Base-by-base conservation (phyloP, 768 basidiomycete species). In the Suillus subaureus region DNA sequence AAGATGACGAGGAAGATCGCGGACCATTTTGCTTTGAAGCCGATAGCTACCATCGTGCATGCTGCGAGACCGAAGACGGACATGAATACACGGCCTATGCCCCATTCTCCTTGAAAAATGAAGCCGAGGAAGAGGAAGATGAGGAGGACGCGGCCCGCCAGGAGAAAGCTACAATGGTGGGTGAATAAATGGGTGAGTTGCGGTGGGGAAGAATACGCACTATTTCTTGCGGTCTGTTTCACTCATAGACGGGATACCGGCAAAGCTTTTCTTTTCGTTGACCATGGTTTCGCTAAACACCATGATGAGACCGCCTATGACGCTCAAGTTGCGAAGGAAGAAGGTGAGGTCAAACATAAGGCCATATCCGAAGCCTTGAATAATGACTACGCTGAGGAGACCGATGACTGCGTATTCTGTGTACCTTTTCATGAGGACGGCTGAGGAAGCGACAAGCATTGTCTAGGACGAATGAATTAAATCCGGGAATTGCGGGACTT, bases 71-170 rank as follows among this genome's bases (percentile, higher is more conserved):
- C 97, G 66, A 98, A 78, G 66, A 99, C 82, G 26, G 94, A 95
- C 61, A 98, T 91, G 65, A 98, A 81, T 4, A 96, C 85, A 67
- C 97, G 92, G 21, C 85, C 85, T 71, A 98, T 82, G 70, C 85
- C 91, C 95, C 97, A 98, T 75, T 87, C 81, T 40, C 97, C 97
- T 76, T 97, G 94, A 70, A 98, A 78, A 68, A 98, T 91, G 83
- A 99, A 99, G 1, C 97, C 97, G 69, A 99, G 83, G 89, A 99
- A 99, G 56, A 99, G 88, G 91, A 99, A 99, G 75, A 99, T 97
- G 72, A 99, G 89, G 66, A 99, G 88, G 66, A 99, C 89, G 67
- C 97, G 96, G 62, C 97, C 97, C 1, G 96, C 92, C 61, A 99
- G 90, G 71, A 99, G 91, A 89, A 97, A 97, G 79, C 96, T 98